Evolutionary conservation across 1,284 basidiomycete genomes (phyloP), one percentile per base, ranked within the genome.

Genomic region (Ganoderma lingzhi): DNA sequence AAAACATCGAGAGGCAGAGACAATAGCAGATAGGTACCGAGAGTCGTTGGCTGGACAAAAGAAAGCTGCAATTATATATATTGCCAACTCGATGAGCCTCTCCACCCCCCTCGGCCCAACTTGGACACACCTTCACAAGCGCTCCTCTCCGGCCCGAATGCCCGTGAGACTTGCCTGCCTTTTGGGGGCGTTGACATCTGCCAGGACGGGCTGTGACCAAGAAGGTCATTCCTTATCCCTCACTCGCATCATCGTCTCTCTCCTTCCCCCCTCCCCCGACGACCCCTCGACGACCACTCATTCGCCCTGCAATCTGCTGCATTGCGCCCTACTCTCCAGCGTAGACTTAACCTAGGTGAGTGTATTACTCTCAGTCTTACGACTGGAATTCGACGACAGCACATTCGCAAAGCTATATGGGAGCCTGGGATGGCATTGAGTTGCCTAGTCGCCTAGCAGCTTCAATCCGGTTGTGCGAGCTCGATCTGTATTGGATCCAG

Each of bases 1-100:
- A 41, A 28, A 9, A 3, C 48, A 30, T 3, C 0, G 35, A 35
- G 35, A 35, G 35, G 8, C 35, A 10, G 48, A 39, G 62, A 63
- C 62, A 63, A 63, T 63, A 63, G 37, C 12, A 23, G 8, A 2
- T 35, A 51, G 45, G 45, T 19, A 37, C 62, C 30, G 60, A 44
- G 60, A 42, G 39, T n/a, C 30, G 23, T 17, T 28, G 35, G 45
- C 15, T 51, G 30, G 48, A 63, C 51, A 63, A 63, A 63, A 63
- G 45, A 63, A 39, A 63, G 28, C 35, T 12, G 39, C 30, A 60
- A 30, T 37, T 23, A 23, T 23, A 23, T 23, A 23, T 23, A 23
- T 23, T 28, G 39, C 39, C 17, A 60, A n/a, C 32, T 12, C 19
- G 3, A 19, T 1, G 42, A 3, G 42, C 42, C 42, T 44, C 44